phyloP scores from a whole-genome alignment of 345 rosid species.

The Bruguiera gymnorhiza region DNA sequence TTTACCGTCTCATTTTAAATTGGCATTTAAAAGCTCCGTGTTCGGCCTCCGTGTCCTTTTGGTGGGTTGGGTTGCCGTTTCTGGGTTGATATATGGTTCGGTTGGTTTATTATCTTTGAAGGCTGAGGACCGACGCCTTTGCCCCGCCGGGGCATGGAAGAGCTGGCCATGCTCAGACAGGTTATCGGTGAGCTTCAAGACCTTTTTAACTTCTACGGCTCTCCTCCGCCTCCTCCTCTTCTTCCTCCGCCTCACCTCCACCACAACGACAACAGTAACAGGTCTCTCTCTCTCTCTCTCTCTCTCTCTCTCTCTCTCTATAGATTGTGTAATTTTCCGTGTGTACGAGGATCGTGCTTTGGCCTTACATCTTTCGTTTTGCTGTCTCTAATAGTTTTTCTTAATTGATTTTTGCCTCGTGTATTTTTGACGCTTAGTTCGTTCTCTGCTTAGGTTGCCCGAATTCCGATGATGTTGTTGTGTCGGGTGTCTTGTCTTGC shows the following conservation, averaged over 20 bases:
- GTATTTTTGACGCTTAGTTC: background rate
- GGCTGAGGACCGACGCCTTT: no score
- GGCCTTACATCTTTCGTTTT: no score
- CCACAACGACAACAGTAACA: constrained; percentile 38
- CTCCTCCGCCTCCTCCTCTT: constrained; percentile 37
- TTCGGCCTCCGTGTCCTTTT: background rate
- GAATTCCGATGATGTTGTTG: no score
- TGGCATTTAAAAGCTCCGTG: no score
- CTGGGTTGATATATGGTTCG: background rate
- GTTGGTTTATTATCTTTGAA: no score
- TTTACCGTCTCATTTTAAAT: no score
- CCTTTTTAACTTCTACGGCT: constrained; percentile 69
- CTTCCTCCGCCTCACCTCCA: constrained; percentile 26
- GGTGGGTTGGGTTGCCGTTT: background rate
- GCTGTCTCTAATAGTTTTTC: no score
- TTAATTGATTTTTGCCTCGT: no score
- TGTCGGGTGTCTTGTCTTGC: background rate
- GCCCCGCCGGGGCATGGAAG: constrained; percentile 68
- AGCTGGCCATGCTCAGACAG: constrained; percentile 93
- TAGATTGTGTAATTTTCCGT: no score
- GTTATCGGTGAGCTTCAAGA: constrained; percentile 93
- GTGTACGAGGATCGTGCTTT: no score
- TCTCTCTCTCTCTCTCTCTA: constrained; percentile 20
- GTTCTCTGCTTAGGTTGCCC: no score
- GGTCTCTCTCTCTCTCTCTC: constrained; percentile 1